Conservation (phyloP, 1,284 basidiomycete genomes). For the Rhizoctonia solani region DNA sequence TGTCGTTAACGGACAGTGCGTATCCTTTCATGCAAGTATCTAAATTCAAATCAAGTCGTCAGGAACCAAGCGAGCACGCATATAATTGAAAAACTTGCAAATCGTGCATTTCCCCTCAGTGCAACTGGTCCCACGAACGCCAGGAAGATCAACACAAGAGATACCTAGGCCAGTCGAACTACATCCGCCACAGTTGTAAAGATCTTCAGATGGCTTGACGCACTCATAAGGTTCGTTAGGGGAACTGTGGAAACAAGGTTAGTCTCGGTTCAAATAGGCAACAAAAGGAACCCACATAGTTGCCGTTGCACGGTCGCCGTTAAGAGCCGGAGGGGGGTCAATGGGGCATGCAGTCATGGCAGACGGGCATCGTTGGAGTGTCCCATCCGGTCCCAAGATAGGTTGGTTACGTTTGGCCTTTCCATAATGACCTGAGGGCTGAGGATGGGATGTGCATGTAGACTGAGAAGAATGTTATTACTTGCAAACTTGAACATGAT, state of each 20-base stretch:
- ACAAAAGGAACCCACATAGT: neutral
- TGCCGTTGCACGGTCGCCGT: constrained; percentile 6
- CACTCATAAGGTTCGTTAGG: constrained; percentile 25
- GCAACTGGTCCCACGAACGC: constrained; percentile 20
- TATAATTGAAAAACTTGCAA: neutral
- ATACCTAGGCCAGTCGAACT: constrained; percentile 1
- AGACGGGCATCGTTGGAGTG: constrained; percentile 2
- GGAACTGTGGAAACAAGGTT: neutral
- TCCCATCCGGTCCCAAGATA: constrained; percentile 7
- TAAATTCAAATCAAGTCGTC: neutral
- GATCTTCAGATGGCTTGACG: constrained; percentile 16
- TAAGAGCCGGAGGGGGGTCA: constrained; percentile 1
- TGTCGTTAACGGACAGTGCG: neutral
- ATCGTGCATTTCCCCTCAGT: constrained; percentile 17
- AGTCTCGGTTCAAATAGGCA: neutral
- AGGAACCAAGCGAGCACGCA: neutral
- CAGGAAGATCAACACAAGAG: neutral
- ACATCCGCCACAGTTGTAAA: constrained; percentile 28
- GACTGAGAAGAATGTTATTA: neutral
- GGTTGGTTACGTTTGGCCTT: constrained; percentile 13
- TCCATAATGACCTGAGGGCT: constrained; percentile 1
- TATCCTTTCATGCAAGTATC: constrained; percentile 27
- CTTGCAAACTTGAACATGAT: neutral
- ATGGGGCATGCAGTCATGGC: constrained; percentile 20
- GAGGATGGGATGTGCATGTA: neutral